Conservation (phyloP, 768 basidiomycete genomes). For the Tricholoma sp. region DNA sequence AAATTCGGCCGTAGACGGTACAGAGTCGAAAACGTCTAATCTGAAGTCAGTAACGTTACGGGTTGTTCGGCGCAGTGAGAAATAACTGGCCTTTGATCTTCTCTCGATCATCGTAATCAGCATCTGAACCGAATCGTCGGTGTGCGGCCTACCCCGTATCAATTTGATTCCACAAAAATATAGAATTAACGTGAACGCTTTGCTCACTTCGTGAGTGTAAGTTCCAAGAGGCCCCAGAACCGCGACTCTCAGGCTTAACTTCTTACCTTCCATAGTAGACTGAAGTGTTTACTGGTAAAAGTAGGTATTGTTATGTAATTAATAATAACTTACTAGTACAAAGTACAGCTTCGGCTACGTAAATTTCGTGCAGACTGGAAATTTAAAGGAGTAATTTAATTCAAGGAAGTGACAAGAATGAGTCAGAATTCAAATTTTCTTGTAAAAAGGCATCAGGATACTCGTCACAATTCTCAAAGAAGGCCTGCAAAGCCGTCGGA, state of each 20-base stretch:
- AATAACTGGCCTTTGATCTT: conserved; percentile 28
- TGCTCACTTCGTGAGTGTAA: conserved; percentile 53
- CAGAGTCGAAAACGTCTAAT: conserved; percentile 54
- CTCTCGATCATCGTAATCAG: conserved; percentile 27
- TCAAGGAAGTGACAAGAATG: conserved; percentile 28
- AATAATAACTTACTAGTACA: background rate
- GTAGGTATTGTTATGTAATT: background rate
- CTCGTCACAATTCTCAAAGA: conserved; percentile 24
- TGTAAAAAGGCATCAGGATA: conserved; percentile 24
- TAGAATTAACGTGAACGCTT: background rate
- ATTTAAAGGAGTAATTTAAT: background rate
- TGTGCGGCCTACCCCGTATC: conserved; percentile 31
- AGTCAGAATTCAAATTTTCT: conserved; percentile 29
- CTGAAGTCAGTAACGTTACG: background rate
- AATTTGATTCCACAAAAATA: background rate
- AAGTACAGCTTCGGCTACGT: background rate
- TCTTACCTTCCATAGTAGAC: background rate
- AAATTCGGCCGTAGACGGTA: conserved; percentile 39
- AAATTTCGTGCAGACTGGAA: background rate
- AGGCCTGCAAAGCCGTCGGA: conserved; percentile 21
- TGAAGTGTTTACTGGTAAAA: background rate
- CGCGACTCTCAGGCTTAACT: conserved; percentile 29
- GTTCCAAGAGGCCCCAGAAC: conserved; percentile 69
- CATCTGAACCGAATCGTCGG: conserved; percentile 28
- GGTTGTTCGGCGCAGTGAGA: background rate